Base-by-base conservation (phyloP, 192 early-diverging fungal genomes). In the Dissophora ornata region DNA sequence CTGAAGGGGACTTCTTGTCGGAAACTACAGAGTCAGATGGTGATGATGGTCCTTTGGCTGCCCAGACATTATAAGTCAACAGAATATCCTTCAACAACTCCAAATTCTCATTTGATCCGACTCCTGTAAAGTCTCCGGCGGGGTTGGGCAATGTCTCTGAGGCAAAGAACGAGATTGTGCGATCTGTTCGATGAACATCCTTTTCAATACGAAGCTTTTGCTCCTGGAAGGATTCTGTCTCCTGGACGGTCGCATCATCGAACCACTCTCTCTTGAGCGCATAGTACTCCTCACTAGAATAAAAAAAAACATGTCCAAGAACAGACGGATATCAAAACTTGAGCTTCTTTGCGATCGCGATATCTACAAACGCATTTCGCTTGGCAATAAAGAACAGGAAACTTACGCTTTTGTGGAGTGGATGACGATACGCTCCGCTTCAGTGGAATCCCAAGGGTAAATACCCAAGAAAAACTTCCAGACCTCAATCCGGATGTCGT, bases 181-280 rank as follows among this genome's bases (percentile, higher is more conserved):
- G 80, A 79, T 99, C 98, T 4, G 98, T 99, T 21, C 98, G 91
- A 58, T 97, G 87, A 1, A 98, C 97, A 69, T 99, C 98, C 81
- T 98, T 99, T 40, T 98, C 95, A 82, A 88, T 94, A 3, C 92
- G 84, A 48, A 83, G 83, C 60, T 89, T 89, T 56, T 94, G 92
- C 73, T 94, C 92, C 56, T 86, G 82, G 62, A 88, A 90, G 10
- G 84, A 81, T n/a, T 80, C 69, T 13, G 82, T 80, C 18, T 79
- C 74, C n/a, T 84, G 83, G 22, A 90, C 82, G 40, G 84, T 74
- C 16, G 84, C 62, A 47, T 87, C 80, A 62, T 85, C 84, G 11
- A 86, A 81, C 93, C 93, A 94, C 45, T 81, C 80, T 40, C 81
- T 77, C 65, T 92, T 91, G 19, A 93, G 58, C 22, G 79, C 62